These are phyloP conservation scores for Pseudocercospora ulei DNA, from an alignment of 2,329 filamentous ascomycete genomes.

Conservation along the genomic window DNA sequence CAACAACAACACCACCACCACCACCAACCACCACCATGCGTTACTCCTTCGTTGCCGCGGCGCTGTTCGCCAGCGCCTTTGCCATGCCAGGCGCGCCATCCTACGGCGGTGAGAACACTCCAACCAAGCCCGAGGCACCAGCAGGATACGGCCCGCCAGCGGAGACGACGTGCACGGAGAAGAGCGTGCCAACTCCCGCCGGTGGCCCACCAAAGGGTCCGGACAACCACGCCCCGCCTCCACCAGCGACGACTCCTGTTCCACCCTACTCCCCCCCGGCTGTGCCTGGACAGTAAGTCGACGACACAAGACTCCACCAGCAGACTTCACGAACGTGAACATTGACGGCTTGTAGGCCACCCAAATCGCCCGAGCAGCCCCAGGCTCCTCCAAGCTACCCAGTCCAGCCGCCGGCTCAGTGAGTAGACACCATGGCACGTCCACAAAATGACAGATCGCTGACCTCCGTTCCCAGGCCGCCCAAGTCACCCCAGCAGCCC, in stretches of 20 bases:
- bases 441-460: not conserved
- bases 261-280: no score
- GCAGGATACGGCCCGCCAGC: conserved; percentile 5
- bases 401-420: no score
- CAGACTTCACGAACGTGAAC: not conserved
- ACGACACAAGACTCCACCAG: not conserved
- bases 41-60: conserved; percentile 23
- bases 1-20: no score
- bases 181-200: conserved; percentile 1
- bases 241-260: conserved; percentile 2
- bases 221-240: conserved; percentile 1
- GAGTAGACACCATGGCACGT: not conserved
- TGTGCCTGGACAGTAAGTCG: no score
- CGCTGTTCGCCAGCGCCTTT: conserved; percentile 20
- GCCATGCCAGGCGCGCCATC: conserved; percentile 13
- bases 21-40: conserved; percentile 18
- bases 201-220: conserved; percentile 5
- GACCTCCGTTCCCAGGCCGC: not conserved
- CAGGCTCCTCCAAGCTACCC: not conserved
- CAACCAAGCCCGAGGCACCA: conserved; percentile 2
- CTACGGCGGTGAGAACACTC: conserved; percentile 13
- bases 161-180: conserved; percentile 4
- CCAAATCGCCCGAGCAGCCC: not conserved
- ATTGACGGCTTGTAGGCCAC: not conserved
- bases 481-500: not conserved